phyloP scores from a whole-genome alignment of 2,329 filamentous ascomycete genomes.

The Botrytis paeoniae region DNA sequence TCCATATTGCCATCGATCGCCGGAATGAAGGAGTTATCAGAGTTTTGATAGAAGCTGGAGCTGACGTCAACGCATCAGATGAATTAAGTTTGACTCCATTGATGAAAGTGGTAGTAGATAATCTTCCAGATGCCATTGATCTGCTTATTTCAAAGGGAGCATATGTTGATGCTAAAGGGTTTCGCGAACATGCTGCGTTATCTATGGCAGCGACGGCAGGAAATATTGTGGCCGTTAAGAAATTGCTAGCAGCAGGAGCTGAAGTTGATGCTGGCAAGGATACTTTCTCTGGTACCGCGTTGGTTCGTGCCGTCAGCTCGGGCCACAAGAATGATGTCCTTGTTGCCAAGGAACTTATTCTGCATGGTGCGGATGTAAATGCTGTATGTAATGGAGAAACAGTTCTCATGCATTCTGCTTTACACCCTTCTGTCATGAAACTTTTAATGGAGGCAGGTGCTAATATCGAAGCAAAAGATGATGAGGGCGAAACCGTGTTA shows the following conservation, averaged over 20 bases:
- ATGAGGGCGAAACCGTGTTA: not conserved
- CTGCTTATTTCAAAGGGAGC: constrained; percentile 2
- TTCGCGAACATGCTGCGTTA: not conserved
- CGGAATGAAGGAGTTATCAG: not conserved
- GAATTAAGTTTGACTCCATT: not conserved
- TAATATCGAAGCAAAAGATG: not conserved
- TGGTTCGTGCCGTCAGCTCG: not conserved
- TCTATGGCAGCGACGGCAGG: not conserved
- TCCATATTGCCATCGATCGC: not conserved
- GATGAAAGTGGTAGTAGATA: not conserved
- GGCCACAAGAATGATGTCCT: not conserved
- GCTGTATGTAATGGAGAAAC: not conserved
- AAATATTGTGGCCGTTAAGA: not conserved
- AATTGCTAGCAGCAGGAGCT: not conserved
- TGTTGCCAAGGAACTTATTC: not conserved
- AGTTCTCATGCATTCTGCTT: not conserved
- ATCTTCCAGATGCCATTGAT: not conserved
- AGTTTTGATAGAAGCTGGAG: not conserved
- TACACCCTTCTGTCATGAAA: not conserved
- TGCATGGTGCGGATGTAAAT: not conserved
- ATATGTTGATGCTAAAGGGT: not conserved
- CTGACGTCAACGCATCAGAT: not conserved
- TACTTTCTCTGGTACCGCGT: not conserved
- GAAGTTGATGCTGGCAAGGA: constrained; percentile 1
- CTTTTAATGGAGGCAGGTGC: not conserved